Conservation (phyloP, 2,329 filamentous ascomycete genomes). For the Fusarium newnesense region DNA sequence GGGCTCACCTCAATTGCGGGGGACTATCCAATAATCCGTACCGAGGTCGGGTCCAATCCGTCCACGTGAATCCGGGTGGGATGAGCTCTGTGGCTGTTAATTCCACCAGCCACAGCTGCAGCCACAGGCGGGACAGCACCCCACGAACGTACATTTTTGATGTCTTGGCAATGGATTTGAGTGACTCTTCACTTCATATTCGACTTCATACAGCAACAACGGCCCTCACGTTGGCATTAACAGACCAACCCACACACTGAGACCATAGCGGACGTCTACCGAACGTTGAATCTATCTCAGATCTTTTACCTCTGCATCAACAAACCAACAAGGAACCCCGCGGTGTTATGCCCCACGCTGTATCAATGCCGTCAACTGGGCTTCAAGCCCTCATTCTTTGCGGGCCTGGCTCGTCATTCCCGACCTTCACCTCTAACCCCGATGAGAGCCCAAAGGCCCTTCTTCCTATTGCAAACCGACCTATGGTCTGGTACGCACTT, state of each 20-base stretch:
- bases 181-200: slow-evolving; percentile 43
- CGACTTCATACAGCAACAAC: slow-evolving; percentile 33
- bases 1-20: slow-evolving; percentile 36
- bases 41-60: slow-evolving; percentile 34
- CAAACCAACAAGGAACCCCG: slow-evolving; percentile 20
- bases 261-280: neutral
- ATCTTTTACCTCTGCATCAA: neutral
- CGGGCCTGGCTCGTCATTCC: slow-evolving; percentile 82
- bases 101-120: neutral
- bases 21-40: slow-evolving; percentile 44
- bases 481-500: slow-evolving; percentile 91
- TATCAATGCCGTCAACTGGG: slow-evolving; percentile 77
- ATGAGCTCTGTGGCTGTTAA: slow-evolving; percentile 20
- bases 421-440: slow-evolving; percentile 83
- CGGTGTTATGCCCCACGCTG: slow-evolving; percentile 76
- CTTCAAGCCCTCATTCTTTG: slow-evolving; percentile 87
- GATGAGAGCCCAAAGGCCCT: slow-evolving; percentile 85
- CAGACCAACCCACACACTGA: neutral
- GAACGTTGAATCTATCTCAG: neutral
- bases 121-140: slow-evolving; percentile 43
- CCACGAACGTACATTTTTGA: slow-evolving; percentile 41
- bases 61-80: slow-evolving; percentile 35
- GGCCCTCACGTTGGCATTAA: slow-evolving; percentile 3
- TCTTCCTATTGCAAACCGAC: slow-evolving; percentile 83
- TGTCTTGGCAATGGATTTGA: slow-evolving; percentile 40